Evolutionary conservation across 108 stramenopile species (phyloP), one percentile per base, ranked within the genome.

Genomic region (Cyclotella sp.): DNA sequence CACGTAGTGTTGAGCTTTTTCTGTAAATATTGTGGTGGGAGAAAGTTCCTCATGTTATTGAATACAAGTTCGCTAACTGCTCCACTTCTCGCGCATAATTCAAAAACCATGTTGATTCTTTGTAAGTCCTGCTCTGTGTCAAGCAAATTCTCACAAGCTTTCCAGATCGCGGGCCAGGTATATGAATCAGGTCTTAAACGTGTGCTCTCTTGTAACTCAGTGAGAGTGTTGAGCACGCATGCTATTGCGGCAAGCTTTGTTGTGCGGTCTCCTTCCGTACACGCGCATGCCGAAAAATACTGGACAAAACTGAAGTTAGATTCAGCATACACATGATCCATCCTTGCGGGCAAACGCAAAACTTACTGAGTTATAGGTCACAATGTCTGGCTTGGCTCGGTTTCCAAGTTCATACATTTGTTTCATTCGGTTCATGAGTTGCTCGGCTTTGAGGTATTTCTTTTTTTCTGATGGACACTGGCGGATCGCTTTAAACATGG

Each of bases 391-490:
- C 40, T 51, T 77, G 34, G 75, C 63, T 16, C 43, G 15, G 30
- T 67, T 41, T 34, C 70, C 84, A 52, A 45, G 51, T 39, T 69
- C 53, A 43, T 72, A 19, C 79, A 78, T 47, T 64, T 73, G 42
- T 65, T 82, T 72, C 88, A 89, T 86, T 40, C 76, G 70, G 40
- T 83, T 62, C 52, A 91, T 57, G 12, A 87, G 63, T n/a, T 85
- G 42, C 59, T 88, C 86, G 15, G 88, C 85, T 57, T 75, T 73
- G 44, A 77, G n/a, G 46, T 72, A 52, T 45, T 68, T 79, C 40
- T 34, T 54, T 27, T 65, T 44, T 1, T 62, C 60, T 16, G 13
- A n/a, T 22, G 63, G 45, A 54, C 84, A 82, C 19, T 77, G 58
- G 19, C 74, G 57, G 22, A 84, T 76, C n/a, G 78, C 78, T 66